phyloP scores from a whole-genome alignment of 2,329 filamentous ascomycete genomes.

The Didymella lethalis region DNA sequence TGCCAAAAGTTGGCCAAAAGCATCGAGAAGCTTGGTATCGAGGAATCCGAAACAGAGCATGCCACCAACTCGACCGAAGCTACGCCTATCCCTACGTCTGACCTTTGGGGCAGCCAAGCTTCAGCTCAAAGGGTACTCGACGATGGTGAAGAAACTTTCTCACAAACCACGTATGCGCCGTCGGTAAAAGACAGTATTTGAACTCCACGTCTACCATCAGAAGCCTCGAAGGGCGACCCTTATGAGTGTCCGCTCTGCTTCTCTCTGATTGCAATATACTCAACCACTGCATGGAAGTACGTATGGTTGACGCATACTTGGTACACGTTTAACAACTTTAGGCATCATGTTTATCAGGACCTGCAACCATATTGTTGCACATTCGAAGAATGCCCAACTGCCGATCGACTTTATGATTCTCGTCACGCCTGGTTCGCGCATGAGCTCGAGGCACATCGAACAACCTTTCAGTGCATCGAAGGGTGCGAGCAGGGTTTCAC shows the following conservation, averaged over 20 bases:
- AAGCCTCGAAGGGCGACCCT: conserved; percentile 30
- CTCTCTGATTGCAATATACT: conserved; percentile 32
- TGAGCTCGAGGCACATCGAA: conserved; percentile 32
- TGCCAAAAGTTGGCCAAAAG: conserved; percentile 39
- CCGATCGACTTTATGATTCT: conserved; percentile 34
- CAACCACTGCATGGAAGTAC: conserved; percentile 33
- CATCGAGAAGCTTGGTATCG: conserved; percentile 30
- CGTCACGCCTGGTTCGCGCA: conserved; percentile 35
- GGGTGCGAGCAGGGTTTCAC: not conserved
- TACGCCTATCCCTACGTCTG: not conserved
- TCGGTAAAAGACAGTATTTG: conserved; percentile 31
- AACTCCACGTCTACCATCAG: conserved; percentile 35
- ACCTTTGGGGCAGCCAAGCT: too few species aligned
- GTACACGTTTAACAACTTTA: not conserved
- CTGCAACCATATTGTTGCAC: conserved; percentile 39
- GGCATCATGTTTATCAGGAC: conserved; percentile 36
- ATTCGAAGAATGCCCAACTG: conserved; percentile 29
- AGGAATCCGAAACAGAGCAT: conserved; percentile 28
- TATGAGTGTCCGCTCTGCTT: conserved; percentile 47
- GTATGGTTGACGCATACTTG: not conserved
- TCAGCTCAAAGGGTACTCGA: not conserved
- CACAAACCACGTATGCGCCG: conserved; percentile 41
- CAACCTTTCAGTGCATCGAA: conserved; percentile 31
- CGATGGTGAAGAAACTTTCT: conserved; percentile 29
- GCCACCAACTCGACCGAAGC: conserved; percentile 34